Evolutionary conservation across 2,329 filamentous ascomycete genomes (phyloP), one percentile per base, ranked within the genome.

Genomic region (Cladorrhinum sp.): DNA sequence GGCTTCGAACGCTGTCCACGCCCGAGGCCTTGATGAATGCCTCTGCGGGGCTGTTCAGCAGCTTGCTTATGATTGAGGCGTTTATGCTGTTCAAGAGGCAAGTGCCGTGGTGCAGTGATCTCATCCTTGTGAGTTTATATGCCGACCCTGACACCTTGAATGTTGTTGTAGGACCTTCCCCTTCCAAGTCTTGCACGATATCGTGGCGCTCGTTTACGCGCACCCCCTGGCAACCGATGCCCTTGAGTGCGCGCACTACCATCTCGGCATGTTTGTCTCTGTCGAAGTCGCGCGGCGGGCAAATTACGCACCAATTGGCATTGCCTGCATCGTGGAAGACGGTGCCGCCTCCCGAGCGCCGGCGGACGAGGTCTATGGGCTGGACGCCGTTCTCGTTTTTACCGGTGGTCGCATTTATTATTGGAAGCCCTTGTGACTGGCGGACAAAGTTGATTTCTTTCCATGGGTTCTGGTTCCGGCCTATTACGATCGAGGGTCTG

Each of bases 401-500:
- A 27, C 25, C 6, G 23, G 22, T 49, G 55, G 16, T 64, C 58
- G 6, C 5, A 18, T 16, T 41, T n/a, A 8, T 41, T 41, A n/a
- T n/a, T 13, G 36, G 36, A 13, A 45, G 2, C 8, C 41, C 41
- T 12, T 16, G 16, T 7, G 4, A 20, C 32, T 64, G 72, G 65
- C 70, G 69, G 8, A 96, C 77, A 1, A 97, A 81, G 72, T 96
- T 91, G 63, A 91, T 87, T 77, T 99, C 95, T 8, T 91, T 81
- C 95, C 93, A 99, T 57, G 95, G 95, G 73, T 99, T 99, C 78
- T 99, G 95, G 74, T 99, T 99, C 62, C 95, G 87, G 49, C 95
- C 95, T 67, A 99, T 88, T 71, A 99, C 88, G 62, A 99, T 83
- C 72, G 91, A 92, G 0, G 93, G 92, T 38, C 85, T 77, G 76